Base-by-base conservation (phyloP, 1,284 basidiomycete species). In the Rugosomyces carneus region DNA sequence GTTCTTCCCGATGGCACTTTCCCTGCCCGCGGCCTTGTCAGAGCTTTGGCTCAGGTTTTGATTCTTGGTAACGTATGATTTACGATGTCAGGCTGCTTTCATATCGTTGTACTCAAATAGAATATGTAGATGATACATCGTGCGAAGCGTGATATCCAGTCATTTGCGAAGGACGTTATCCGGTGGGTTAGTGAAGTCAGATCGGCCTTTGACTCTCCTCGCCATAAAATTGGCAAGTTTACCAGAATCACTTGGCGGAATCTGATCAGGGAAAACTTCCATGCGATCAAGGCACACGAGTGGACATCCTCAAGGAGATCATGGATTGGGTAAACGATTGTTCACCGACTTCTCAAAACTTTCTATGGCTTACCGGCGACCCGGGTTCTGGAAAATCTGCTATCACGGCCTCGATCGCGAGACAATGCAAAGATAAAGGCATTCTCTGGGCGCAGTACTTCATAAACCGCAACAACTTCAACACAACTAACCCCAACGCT, bases 341-440 rank as follows among this genome's bases (percentile, higher is more conserved):
- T 5, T 31, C 43, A 0, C 2, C 20, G 5, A 32, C 9, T 2
- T 45, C 47, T 15, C 32, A 42, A 21, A 45, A 45, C 20, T 52
- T 54, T 27, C 26, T 52, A 9, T 54, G 53, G 53, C 44, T 54
- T 7, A 43, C 53, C 1, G 53, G 53, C 6, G 41, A 54, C 38
- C 53, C 53, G 3, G 53, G 53, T 16, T 42, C 40, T 27, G 53
- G 53, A 3, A 54, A 54, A 32, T 54, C 53, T 29, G 48, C 53
- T 1, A 41, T 53, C 29, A 47, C 53, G 3, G 53, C 53, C 21
- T 50, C 53, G 7, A 18, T 54, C 27, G 45, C 49, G 5, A 40
- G 38, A 34, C 24, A 36, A 7, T 54, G 44, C 42, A 49, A 50
- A 38, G 43, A 45, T 9, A 32, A 35, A 15, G 44, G 36, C 3